Evolutionary conservation across 495 filamentous ascomycete species (phyloP), one percentile per base, ranked within the genome.

Genomic region (Penicillium crystallinum): DNA sequence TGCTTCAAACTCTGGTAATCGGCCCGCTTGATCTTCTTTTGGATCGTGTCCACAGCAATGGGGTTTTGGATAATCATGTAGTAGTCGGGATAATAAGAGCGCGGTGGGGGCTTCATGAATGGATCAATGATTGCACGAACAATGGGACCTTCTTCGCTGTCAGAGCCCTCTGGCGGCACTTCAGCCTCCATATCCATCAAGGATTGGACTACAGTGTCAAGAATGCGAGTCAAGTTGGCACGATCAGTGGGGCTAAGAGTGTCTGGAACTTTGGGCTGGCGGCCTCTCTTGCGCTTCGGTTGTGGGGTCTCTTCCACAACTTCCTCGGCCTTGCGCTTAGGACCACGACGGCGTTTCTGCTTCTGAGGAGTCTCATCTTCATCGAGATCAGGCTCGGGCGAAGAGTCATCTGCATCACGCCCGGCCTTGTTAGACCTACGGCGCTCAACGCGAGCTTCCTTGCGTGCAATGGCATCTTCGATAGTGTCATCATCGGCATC

Each of bases 401-500:
- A 91, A 55, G 81, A 83, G n/a, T 85, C 87, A n/a, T 78, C 18
- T 58, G 77, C 70, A 53, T 57, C 48, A 22, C 48, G 38, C 12
- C 48, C 38, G 34, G 7, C 73, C 60, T 86, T 88, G 53, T 91
- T 91, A 8, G 74, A 64, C 35, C 85, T 83, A n/a, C 91, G 85
- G 61, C 82, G 83, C 34, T 88, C 88, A 46, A 90, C 90, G 27
- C 84, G 81, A n/a, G 89, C 89, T 44, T 86, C 79, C 61, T 96
- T 97, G 23, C 92, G 80, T 38, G 90, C 90, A 23, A 95, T 89
- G 11, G 92, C 93, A 50, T 89, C 91, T 65, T 98, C 93, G 42
- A 96, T 89, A 0, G 81, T 85, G 55, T 97, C 95, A 9, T 98
- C 93, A 49, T 97, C 91, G 52, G 95, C 89, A 64, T 97, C 93